These are phyloP conservation scores for Adenanthera pavonina DNA, from an alignment of 306 rosid genomes.

Conservation along the genomic window DNA sequence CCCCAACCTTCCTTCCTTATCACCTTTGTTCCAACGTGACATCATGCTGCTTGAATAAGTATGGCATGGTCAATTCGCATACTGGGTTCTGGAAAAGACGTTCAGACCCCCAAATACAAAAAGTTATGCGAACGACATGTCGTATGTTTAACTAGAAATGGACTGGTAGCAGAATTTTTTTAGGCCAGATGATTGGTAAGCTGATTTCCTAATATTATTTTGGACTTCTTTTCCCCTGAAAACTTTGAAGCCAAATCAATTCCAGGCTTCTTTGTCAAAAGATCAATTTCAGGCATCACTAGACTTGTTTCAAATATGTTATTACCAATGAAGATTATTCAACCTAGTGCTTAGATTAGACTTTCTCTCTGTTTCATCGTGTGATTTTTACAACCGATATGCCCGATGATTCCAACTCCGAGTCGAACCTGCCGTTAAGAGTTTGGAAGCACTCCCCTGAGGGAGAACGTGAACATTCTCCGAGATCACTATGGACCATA, in stretches of 20 bases:
- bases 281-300: not conserved
- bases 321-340: too few species aligned
- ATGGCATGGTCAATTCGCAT: not conserved
- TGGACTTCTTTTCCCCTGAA: not conserved
- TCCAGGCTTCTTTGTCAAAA: not conserved
- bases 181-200: not conserved
- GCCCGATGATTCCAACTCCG: too few species aligned
- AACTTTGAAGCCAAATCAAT: not conserved
- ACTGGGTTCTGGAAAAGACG: not conserved
- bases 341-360: too few species aligned
- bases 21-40: not conserved
- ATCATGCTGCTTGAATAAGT: not conserved
- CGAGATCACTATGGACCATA: too few species aligned
- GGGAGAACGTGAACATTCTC: too few species aligned
- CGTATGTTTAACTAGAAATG: not conserved
- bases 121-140: not conserved
- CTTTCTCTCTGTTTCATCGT: too few species aligned
- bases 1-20: slow-evolving; percentile 10
- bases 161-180: not conserved
- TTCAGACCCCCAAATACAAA: not conserved
- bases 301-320: not conserved
- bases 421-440: too few species aligned
- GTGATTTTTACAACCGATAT: too few species aligned
- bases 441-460: too few species aligned
- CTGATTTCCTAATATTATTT: too few species aligned